A percentile compares a stretch with the other conserved stretches of the same genome.
phyloP scores from a whole-genome alignment of 2,329 filamentous ascomycete species.

The Esteya vermicola region DNA sequence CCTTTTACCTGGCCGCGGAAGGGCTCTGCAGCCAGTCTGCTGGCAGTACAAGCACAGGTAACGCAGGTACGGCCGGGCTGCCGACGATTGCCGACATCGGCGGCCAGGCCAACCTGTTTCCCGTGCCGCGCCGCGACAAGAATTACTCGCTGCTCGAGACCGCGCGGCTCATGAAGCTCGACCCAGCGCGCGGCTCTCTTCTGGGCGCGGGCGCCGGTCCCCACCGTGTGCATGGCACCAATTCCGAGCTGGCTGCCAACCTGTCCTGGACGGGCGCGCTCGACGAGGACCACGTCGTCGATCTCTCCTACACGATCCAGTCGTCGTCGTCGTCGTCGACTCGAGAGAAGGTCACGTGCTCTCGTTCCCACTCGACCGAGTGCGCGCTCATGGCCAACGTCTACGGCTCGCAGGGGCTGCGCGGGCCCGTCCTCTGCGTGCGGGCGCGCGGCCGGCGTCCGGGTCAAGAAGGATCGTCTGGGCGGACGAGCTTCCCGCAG shows the following conservation, averaged over 20 bases:
- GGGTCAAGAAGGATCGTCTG: not conserved
- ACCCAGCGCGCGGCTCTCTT: constrained; percentile 15
- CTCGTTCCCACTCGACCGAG: constrained; percentile 9
- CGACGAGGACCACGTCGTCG: constrained; percentile 11
- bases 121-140: constrained; percentile 18
- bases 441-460: constrained; percentile 16
- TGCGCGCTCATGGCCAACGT: constrained; percentile 29
- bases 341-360: constrained; percentile 7
- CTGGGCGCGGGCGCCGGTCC: constrained; percentile 28
- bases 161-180: constrained; percentile 22
- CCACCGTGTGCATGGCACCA: constrained; percentile 24
- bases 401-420: constrained; percentile 20
- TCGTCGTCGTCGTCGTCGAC: constrained; percentile 15
- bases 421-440: constrained; percentile 22
- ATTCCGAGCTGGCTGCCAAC: constrained; percentile 26
- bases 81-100: constrained; percentile 27
- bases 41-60: too few relatives aligned
- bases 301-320: constrained; percentile 12
- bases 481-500: constrained; percentile 19
- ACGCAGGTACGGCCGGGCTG: too few relatives aligned
- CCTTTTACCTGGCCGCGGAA: constrained; percentile 22
- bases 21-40: too few relatives aligned
- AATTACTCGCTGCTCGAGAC: constrained; percentile 20
- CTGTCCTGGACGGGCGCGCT: constrained; percentile 15
- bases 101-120: constrained; percentile 25